A percentile compares a stretch with the other conserved stretches of the same genome.
phyloP scores from a whole-genome alignment of 768 basidiomycete genomes.

The Sutorius australiensis region DNA sequence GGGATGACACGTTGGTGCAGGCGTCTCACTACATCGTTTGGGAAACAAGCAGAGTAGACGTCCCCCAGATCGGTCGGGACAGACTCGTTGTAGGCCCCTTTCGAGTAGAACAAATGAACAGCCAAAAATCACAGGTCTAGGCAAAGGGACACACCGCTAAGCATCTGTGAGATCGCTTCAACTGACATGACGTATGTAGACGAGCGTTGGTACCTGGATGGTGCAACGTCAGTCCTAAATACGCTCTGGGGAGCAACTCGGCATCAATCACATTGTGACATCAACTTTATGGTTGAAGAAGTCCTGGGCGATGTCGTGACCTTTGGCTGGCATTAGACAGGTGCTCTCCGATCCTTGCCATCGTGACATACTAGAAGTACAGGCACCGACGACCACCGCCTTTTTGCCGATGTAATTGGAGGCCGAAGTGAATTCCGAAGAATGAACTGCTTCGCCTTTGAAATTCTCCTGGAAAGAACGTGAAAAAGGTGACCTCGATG shows the following conservation, averaged over 20 bases:
- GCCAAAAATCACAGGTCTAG: neutral
- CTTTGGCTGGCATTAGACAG: slow-evolving; percentile 16
- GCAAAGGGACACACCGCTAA: slow-evolving; percentile 7
- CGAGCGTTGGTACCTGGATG: slow-evolving; percentile 23
- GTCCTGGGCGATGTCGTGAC: slow-evolving; percentile 39
- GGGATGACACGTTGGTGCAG: slow-evolving; percentile 21
- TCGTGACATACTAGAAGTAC: slow-evolving; percentile 49
- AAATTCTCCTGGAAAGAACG: slow-evolving; percentile 38
- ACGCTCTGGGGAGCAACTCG: neutral
- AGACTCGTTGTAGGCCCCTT: slow-evolving; percentile 17
- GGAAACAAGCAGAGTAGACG: slow-evolving; percentile 13
- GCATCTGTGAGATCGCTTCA: slow-evolving; percentile 2
- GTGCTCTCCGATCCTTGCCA: neutral
- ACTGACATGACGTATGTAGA: slow-evolving; percentile 22
- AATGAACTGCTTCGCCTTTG: slow-evolving; percentile 54
- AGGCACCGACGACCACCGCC: slow-evolving; percentile 65
- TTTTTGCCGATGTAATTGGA: slow-evolving; percentile 55
- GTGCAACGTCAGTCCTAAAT: neutral
- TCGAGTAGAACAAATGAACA: neutral
- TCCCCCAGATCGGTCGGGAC: slow-evolving; percentile 25
- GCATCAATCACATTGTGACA: slow-evolving; percentile 21
- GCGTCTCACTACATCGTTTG: slow-evolving; percentile 11
- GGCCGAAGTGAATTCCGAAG: slow-evolving; percentile 46
- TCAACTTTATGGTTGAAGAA: slow-evolving; percentile 29
- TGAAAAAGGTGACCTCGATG: neutral